phyloP scores from a whole-genome alignment of 192 early-diverging fungal genomes.

The Umbelopsis sp. region DNA sequence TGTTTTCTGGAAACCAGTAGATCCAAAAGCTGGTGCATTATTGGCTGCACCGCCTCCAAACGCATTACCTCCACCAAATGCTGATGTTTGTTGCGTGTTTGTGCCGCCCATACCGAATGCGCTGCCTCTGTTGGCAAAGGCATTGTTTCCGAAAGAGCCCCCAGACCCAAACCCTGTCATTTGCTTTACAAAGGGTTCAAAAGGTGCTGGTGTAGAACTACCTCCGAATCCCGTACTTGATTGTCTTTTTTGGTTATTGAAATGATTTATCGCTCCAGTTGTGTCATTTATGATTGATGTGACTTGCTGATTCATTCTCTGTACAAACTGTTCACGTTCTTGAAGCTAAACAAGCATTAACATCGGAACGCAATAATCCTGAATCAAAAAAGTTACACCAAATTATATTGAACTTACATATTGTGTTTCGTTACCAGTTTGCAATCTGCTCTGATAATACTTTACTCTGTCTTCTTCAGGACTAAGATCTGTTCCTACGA shows the following conservation, averaged over 20 bases:
- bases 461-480: slow-evolving; percentile 65
- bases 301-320: slow-evolving; percentile 43
- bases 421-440: slow-evolving; percentile 26
- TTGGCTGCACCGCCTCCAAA: slow-evolving; percentile 18
- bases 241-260: slow-evolving; percentile 35
- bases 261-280: slow-evolving; percentile 41
- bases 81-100: neutral
- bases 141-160: slow-evolving; percentile 22
- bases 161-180: slow-evolving; percentile 21
- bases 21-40: neutral
- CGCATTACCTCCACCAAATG: slow-evolving; percentile 16
- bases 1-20: slow-evolving; percentile 5
- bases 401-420: slow-evolving; percentile 24
- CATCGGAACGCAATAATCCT: neutral
- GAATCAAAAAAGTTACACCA: neutral
- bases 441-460: slow-evolving; percentile 45
- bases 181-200: slow-evolving; percentile 38
- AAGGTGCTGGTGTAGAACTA: slow-evolving; percentile 7
- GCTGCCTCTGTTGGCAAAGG: slow-evolving; percentile 1
- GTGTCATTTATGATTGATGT: slow-evolving; percentile 39
- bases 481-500: slow-evolving; percentile 62
- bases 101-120: neutral
- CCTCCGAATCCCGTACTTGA: slow-evolving; percentile 31
- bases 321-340: slow-evolving; percentile 37
- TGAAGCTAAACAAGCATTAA: slow-evolving; percentile 32